phyloP scores from a whole-genome alignment of 108 stramenopile species.

The Nannochloropsis gaditana region DNA sequence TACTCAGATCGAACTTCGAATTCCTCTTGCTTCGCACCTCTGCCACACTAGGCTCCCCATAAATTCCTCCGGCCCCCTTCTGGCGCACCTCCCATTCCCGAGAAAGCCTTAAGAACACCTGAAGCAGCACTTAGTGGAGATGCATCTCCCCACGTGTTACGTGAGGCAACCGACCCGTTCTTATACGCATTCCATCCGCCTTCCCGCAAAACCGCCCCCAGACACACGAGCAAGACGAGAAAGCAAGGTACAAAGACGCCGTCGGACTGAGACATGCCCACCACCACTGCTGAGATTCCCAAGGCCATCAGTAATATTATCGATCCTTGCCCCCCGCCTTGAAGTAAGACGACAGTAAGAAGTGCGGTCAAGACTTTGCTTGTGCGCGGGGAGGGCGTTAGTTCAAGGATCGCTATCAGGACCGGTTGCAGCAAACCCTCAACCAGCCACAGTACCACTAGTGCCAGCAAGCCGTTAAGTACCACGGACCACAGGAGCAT shows the following conservation, averaged over 20 bases:
- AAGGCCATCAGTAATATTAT: background rate
- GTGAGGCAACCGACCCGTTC: background rate
- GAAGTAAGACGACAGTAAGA: background rate
- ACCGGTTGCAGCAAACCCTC: background rate
- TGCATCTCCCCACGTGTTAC: background rate
- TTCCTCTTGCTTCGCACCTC: background rate
- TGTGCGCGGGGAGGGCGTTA: constrained; percentile 10
- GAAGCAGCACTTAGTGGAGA: background rate
- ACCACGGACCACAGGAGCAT: background rate
- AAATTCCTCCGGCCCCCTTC: background rate
- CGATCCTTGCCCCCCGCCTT: background rate
- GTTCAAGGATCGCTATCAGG: background rate
- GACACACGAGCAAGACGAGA: background rate
- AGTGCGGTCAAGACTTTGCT: background rate
- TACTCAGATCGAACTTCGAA: background rate
- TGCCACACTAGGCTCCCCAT: background rate
- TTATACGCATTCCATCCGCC: background rate
- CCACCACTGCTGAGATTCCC: background rate
- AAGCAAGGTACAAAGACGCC: background rate
- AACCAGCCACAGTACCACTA: background rate
- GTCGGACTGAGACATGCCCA: background rate
- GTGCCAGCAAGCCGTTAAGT: background rate
- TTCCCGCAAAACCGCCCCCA: background rate
- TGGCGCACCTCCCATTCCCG: background rate
- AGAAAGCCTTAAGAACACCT: background rate